A percentile compares a stretch with the other conserved stretches of the same genome.
These are phyloP conservation scores for Inonotus hispidus DNA, from an alignment of 1,284 basidiomycete genomes.

Conservation along the genomic window DNA sequence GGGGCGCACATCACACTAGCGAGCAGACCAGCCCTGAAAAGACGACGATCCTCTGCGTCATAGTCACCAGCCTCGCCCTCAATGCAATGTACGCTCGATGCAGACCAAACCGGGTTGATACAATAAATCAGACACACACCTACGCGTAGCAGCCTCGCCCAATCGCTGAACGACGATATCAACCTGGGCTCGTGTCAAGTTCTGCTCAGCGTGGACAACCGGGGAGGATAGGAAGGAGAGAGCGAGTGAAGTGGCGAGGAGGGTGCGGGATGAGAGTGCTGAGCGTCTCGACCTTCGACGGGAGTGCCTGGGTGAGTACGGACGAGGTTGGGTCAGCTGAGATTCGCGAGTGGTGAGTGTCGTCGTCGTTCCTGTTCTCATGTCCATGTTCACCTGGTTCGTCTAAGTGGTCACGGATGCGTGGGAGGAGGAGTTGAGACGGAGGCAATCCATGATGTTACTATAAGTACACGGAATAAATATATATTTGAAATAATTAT, in stretches of 20 bases:
- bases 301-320: background rate
- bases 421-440: no score
- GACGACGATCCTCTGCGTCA: background rate
- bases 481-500: no score
- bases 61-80: no score
- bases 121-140: slow-evolving; percentile 30
- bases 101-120: background rate
- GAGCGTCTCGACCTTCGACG: background rate
- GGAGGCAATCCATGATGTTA: no score
- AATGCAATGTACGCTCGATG: no score
- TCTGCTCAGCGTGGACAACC: slow-evolving; percentile 1
- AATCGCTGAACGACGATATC: slow-evolving; percentile 38
- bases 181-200: slow-evolving; percentile 32
- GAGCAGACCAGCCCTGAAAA: background rate
- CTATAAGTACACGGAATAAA: no score
- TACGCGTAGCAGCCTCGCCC: slow-evolving; percentile 41
- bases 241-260: background rate
- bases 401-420: no score
- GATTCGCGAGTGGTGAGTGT: no score
- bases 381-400: no score
- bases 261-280: background rate
- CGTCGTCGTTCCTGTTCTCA: no score
- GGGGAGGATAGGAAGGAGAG: background rate
- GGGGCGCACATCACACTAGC: background rate
- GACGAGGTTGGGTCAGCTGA: no score